Percentiles rank a stretch among this genome's conserved stretches.
These are phyloP conservation scores for Quercus suber DNA, from an alignment of 306 rosid genomes.

Conservation along the genomic window DNA sequence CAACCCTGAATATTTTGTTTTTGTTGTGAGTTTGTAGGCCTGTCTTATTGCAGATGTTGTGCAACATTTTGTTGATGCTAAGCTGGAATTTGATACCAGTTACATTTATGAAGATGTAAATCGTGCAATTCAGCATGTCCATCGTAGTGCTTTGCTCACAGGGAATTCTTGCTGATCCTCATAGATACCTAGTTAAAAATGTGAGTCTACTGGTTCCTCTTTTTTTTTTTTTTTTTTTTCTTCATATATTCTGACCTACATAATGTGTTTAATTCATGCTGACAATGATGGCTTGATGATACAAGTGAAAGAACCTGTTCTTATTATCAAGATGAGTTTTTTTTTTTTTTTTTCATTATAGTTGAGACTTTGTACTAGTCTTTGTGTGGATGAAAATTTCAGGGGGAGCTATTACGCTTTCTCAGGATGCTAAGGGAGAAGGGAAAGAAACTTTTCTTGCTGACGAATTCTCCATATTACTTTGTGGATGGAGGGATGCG, in stretches of 20 bases:
- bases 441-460: slow-evolving; percentile 91
- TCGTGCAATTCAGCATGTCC: slow-evolving; percentile 89
- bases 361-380: slow-evolving; percentile 14
- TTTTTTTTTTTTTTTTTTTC: slow-evolving; percentile 3
- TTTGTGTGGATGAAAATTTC: slow-evolving; percentile 34
- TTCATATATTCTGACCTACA: background rate
- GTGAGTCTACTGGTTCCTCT: slow-evolving; percentile 42
- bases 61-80: slow-evolving; percentile 89
- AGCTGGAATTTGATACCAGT: slow-evolving; percentile 86
- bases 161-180: slow-evolving; percentile 73
- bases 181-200: slow-evolving; percentile 73
- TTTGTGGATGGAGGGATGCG: slow-evolving; percentile 98
- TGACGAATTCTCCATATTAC: slow-evolving; percentile 89
- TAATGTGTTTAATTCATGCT: slow-evolving; percentile 20
- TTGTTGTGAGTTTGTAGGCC: slow-evolving; percentile 56
- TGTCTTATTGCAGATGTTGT: slow-evolving; percentile 97
- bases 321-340: slow-evolving; percentile 9
- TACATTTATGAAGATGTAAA: slow-evolving; percentile 88
- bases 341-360: background rate
- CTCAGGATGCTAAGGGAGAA: slow-evolving; percentile 83
- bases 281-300: slow-evolving; percentile 15
- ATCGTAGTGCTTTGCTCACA: slow-evolving; percentile 79
- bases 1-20: slow-evolving; percentile 20
- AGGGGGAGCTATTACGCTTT: slow-evolving; percentile 67
- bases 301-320: slow-evolving; percentile 12